Evolutionary conservation across 2,329 filamentous ascomycete species (phyloP).

Genomic region (Arthrocladium fulminans): DNA sequence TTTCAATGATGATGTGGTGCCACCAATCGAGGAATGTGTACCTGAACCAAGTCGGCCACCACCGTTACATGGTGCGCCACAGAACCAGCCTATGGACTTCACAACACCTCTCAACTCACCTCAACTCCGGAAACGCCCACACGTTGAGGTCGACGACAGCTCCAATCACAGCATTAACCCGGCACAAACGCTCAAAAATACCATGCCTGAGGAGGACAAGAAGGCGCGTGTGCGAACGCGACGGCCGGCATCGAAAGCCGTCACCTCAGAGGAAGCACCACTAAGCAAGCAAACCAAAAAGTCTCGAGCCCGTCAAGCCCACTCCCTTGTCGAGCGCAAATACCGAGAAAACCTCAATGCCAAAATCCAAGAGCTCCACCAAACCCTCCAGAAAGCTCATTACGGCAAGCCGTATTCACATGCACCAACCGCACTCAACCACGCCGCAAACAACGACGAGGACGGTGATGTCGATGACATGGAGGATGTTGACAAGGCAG

Average conservation of each 20-base stretch:
- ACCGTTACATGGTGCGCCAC: not conserved
- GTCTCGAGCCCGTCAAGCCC: constrained; percentile 21
- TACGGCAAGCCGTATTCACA: constrained; percentile 15
- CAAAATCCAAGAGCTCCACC: constrained; percentile 22
- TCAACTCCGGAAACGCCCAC: not conserved
- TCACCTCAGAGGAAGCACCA: constrained; percentile 15
- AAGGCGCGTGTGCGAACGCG: constrained; percentile 6
- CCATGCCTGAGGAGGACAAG: not conserved
- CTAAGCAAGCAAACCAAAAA: constrained; percentile 10
- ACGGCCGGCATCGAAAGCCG: constrained; percentile 11
- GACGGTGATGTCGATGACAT: constrained; percentile 5
- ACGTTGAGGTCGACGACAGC: not conserved
- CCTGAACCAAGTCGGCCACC: constrained; percentile 12
- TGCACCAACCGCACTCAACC: constrained; percentile 4
- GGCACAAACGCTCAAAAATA: not conserved
- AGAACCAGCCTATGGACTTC: constrained; percentile 4
- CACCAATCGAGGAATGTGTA: constrained; percentile 23
- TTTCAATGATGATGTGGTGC: constrained; percentile 14
- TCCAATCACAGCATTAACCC: not conserved
- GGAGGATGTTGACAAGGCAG: constrained; percentile 7
- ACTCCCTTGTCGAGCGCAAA: constrained; percentile 22
- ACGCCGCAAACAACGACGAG: constrained; percentile 11
- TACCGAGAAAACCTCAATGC: constrained; percentile 24
- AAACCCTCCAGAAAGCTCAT: constrained; percentile 18
- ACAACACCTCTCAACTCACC: constrained; percentile 7